Evolutionary conservation across 1,284 basidiomycete genomes (phyloP), one percentile per base, ranked within the genome.

Genomic region (Leccinum griseonigrum): DNA sequence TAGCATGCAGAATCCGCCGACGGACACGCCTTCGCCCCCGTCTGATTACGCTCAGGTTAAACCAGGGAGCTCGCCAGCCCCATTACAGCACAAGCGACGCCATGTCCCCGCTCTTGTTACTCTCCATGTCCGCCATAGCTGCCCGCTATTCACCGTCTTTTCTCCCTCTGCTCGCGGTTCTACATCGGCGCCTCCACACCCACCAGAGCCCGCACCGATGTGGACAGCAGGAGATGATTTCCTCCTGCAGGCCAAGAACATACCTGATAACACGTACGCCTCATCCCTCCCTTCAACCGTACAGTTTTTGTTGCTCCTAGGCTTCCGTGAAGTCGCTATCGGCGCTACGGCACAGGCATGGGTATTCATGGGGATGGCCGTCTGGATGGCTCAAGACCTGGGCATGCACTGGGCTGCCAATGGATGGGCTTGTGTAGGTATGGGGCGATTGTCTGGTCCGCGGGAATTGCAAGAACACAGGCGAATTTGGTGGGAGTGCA

Each of bases 301-400:
- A 58, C 92, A 94, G 71, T 86, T 92, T 7, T 76, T 95, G 28
- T 79, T 95, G 4, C 79, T 95, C 28, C 82, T 94, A 75, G 88
- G 88, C 8, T 94, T 91, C 72, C 82, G 92, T 18, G 92, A 95
- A 75, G 84, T 93, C 34, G 92, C 92, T 1, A 90, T 93, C 61
- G 93, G 93, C 28, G 89, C 90, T 14, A 95, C 93, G 93, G 87
- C 89, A 9, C 85, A 90, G 74, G 88, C 91, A 36, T 95, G 93
- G 93, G 81, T 87, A 16, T 92, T 88, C 70, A 82, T 87, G 22
- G 91, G 90, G 7, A 88, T 91, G 85, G 88, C 86, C 0, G 86
- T 91, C 46, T 80, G 89, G 43, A 91, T 91, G 88, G 93, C 92
- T 13, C 92, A 94, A 75, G 92, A 95, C 74, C 75, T 95, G 60